phyloP scores from a whole-genome alignment of 164 flowering plant species.

The Pachysandra terminalis region DNA sequence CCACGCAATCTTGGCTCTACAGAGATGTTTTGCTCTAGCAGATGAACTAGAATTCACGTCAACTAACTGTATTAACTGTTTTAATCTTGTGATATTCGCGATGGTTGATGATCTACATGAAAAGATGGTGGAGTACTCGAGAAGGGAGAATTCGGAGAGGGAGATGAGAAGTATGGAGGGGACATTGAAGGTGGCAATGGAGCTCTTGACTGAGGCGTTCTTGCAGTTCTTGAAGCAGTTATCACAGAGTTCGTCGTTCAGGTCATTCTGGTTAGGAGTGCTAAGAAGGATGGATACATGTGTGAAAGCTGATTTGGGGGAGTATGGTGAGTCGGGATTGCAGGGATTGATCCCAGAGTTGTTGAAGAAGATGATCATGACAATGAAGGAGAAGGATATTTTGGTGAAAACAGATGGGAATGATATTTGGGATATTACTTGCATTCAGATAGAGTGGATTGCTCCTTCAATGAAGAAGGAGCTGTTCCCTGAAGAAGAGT shows the following conservation, averaged over 20 bases:
- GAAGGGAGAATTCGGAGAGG: constrained; percentile 62
- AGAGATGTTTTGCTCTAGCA: constrained; percentile 50
- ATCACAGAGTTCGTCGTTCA: constrained; percentile 46
- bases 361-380: constrained; percentile 55
- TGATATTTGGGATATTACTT: constrained; percentile 85
- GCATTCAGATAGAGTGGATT: constrained; percentile 92
- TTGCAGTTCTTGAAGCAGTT: constrained; percentile 56
- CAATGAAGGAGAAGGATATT: constrained; percentile 67
- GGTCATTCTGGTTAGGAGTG: constrained; percentile 81
- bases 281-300: constrained; percentile 79
- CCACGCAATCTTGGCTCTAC: constrained; percentile 57
- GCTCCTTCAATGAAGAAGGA: constrained; percentile 83
- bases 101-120: constrained; percentile 94
- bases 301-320: constrained; percentile 77
- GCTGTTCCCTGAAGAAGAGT: constrained; percentile 59
- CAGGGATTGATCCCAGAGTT: constrained; percentile 54
- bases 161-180: constrained; percentile 83
- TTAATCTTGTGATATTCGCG: constrained; percentile 69
- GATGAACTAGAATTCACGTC: constrained; percentile 62
- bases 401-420: constrained; percentile 56
- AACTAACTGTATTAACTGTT: constrained; percentile 39
- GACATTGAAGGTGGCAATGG: constrained; percentile 70
- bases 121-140: constrained; percentile 78
- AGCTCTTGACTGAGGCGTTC: constrained; percentile 59
- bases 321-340: constrained; percentile 40